Conservation (phyloP, 2,329 filamentous ascomycete genomes). For the Diaporthe aspalathi region DNA sequence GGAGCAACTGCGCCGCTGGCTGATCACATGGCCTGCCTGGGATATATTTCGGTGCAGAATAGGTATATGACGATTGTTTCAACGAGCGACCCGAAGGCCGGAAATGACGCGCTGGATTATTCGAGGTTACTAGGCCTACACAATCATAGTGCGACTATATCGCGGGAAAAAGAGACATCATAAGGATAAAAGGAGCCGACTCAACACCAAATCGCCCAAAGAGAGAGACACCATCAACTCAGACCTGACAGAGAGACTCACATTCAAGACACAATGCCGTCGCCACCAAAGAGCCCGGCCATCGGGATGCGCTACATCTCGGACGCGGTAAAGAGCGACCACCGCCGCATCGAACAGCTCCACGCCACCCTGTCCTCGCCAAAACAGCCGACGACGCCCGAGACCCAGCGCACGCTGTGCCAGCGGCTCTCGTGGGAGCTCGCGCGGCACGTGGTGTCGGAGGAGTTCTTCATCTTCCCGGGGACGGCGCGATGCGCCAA, state of each 20-base stretch:
- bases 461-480: constrained; percentile 36
- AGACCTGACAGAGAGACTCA: no score
- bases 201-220: no score
- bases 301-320: constrained; percentile 38
- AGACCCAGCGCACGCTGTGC: background rate
- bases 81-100: background rate
- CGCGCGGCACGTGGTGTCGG: constrained; percentile 31
- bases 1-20: background rate
- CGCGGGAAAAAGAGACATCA: background rate
- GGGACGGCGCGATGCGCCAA: constrained; percentile 25
- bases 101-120: background rate
- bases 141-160: background rate
- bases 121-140: constrained; percentile 18
- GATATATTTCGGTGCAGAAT: constrained; percentile 1
- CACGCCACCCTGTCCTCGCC: constrained; percentile 6
- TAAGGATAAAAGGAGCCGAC: no score
- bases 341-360: constrained; percentile 33
- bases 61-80: background rate
- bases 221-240: background rate
- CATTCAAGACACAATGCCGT: background rate
- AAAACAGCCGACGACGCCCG: background rate
- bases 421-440: constrained; percentile 34
- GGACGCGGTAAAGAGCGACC: constrained; percentile 36
- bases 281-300: background rate
- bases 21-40: constrained; percentile 3